These are phyloP conservation scores for Neurospora sp. DNA, from an alignment of 495 filamentous ascomycete genomes.

Conservation along the genomic window DNA sequence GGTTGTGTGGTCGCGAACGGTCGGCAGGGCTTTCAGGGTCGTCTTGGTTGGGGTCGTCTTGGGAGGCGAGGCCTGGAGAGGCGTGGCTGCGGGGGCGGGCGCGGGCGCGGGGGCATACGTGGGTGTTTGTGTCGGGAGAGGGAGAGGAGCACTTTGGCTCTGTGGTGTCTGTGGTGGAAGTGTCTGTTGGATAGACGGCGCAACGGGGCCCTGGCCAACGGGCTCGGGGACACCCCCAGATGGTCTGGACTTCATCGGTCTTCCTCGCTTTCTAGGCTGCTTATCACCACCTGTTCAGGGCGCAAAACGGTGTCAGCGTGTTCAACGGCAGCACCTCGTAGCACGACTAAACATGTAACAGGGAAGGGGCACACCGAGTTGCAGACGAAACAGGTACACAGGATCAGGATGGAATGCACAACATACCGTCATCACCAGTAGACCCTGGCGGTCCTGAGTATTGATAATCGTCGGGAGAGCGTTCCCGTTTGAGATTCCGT, in stretches of 20 bases:
- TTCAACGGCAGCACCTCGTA: slow-evolving; percentile 17
- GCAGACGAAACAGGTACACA: slow-evolving; percentile 23
- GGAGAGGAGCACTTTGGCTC: slow-evolving; percentile 53
- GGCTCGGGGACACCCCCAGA: slow-evolving; percentile 35
- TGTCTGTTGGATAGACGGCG: slow-evolving; percentile 32
- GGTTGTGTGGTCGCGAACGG: slow-evolving; percentile 93
- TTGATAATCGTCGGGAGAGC: slow-evolving; percentile 71
- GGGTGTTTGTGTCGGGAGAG: slow-evolving; percentile 45
- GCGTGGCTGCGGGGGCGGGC: slow-evolving; percentile 40
- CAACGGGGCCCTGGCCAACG: slow-evolving; percentile 43
- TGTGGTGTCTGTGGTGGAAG: slow-evolving; percentile 68
- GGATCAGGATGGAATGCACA: slow-evolving; percentile 21
- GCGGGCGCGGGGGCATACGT: slow-evolving; percentile 48
- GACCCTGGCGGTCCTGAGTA: slow-evolving; percentile 48
- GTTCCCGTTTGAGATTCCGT: slow-evolving; percentile 80
- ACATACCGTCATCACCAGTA: slow-evolving; percentile 77
- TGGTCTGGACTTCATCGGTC: slow-evolving; percentile 61
- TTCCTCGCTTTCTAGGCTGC: slow-evolving; percentile 66
- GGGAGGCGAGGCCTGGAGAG: slow-evolving; percentile 64
- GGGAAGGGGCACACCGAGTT: slow-evolving; percentile 8
- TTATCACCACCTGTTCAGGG: slow-evolving; percentile 42
- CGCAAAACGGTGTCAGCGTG: slow-evolving; percentile 29
- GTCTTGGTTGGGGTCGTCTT: slow-evolving; percentile 84
- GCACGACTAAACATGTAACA: slow-evolving; percentile 29
- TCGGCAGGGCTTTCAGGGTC: slow-evolving; percentile 88